Conservation (phyloP, 306 rosid species). For the Fagus sylvatica region DNA sequence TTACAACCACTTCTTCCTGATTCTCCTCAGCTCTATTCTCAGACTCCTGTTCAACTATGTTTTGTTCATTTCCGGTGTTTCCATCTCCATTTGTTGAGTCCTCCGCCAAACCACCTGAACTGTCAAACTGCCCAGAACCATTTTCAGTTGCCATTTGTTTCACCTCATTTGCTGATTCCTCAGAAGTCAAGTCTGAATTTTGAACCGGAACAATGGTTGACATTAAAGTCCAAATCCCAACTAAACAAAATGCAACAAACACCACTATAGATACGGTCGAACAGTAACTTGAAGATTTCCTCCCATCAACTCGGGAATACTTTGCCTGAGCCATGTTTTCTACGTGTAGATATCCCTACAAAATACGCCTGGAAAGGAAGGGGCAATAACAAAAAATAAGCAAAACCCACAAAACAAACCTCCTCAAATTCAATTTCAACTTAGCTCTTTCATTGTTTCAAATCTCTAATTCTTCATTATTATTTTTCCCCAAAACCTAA, state of each 20-base stretch:
- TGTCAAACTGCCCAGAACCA: slow-evolving; percentile 36
- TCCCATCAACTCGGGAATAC: slow-evolving; percentile 69
- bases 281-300: slow-evolving; percentile 48
- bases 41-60: slow-evolving; percentile 25
- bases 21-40: slow-evolving; percentile 28
- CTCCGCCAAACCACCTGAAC: slow-evolving; percentile 40
- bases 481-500: neutral
- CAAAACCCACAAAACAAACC: slow-evolving; percentile 10
- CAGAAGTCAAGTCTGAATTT: slow-evolving; percentile 41
- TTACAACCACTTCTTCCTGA: slow-evolving; percentile 21
- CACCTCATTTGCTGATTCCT: slow-evolving; percentile 43
- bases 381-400: slow-evolving; percentile 28
- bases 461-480: neutral
- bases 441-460: neutral
- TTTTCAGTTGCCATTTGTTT: slow-evolving; percentile 31
- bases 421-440: neutral
- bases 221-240: slow-evolving; percentile 75
- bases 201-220: slow-evolving; percentile 59
- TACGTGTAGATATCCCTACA: slow-evolving; percentile 22
- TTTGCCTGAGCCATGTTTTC: slow-evolving; percentile 58
- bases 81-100: slow-evolving; percentile 35
- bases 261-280: slow-evolving; percentile 55
- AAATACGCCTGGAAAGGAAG: slow-evolving; percentile 31
- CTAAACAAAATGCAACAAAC: slow-evolving; percentile 66
- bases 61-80: slow-evolving; percentile 27